Evolutionary conservation across 1,284 basidiomycete species (phyloP).

Genomic region (Cutaneotrichosporon sp.): DNA sequence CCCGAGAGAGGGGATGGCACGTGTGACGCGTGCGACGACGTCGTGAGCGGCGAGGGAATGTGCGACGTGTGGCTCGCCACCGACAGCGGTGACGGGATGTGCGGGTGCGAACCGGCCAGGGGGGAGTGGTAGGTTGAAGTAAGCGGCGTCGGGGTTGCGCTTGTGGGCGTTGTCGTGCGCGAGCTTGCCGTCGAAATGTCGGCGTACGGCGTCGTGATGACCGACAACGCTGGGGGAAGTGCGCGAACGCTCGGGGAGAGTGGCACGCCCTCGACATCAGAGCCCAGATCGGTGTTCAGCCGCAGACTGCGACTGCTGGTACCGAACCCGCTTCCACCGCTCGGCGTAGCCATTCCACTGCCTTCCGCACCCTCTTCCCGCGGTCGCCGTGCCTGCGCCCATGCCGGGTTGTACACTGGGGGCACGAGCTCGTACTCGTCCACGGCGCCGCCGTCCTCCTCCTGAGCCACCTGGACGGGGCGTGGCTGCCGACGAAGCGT

Average conservation of each 20-base stretch:
- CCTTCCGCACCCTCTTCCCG: neutral
- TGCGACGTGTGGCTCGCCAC: too few species aligned
- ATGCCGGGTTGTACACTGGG: constrained; percentile 11
- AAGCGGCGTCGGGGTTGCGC: neutral
- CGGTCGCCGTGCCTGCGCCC: constrained; percentile 4
- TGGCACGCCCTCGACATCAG: neutral
- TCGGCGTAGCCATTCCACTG: constrained; percentile 4
- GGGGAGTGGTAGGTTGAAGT: neutral
- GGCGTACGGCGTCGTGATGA: neutral
- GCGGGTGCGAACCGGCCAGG: neutral
- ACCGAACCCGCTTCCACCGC: neutral
- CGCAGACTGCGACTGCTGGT: neutral
- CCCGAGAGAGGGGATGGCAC: too few species aligned
- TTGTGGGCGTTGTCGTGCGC: neutral
- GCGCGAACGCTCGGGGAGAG: neutral
- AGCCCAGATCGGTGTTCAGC: neutral
- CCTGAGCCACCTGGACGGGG: constrained; percentile 4
- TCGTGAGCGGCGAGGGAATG: too few species aligned
- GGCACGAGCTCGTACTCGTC: constrained; percentile 10
- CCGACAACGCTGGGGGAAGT: neutral
- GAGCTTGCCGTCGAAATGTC: neutral
- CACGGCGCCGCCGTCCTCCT: constrained; percentile 8
- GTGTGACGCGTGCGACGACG: too few species aligned
- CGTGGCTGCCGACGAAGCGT: neutral
- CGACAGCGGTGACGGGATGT: neutral